Evolutionary conservation across 768 basidiomycete species (phyloP), one percentile per base, ranked within the genome.

Genomic region (Tephrocybe sp.): DNA sequence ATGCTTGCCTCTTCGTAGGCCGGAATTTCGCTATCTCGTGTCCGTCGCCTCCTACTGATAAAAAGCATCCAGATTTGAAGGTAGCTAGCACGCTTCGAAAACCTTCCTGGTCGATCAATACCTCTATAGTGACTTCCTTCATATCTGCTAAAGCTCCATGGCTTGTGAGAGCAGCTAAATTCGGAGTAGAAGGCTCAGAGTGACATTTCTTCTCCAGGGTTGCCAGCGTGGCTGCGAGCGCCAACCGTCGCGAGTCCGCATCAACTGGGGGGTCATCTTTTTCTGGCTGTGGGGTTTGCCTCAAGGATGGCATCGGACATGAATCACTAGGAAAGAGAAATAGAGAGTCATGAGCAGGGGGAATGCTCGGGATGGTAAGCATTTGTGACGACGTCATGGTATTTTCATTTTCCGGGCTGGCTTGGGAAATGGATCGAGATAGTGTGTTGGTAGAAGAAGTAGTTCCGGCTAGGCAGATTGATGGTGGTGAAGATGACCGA

Each of bases 71-170:
- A 42, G 85, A 78, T 54, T 71, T 74, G 69, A 92, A 85, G 7
- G 69, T 64, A 17, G 87, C 82, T 21, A 73, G 72, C 5, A 85
- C 73, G 15, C 78, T 74, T 21, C 90, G 80, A 59, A 90, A 90
- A 3, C 88, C 86, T 69, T 93, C 92, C 64, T 93, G 92, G 62
- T 93, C 92, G 21, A 93, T 84, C 65, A 83, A 78, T 28, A 93
- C 68, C 50, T 87, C 81, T 25, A 92, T 65, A 34, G 67, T 68
- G 24, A 74, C 38, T 48, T 4, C 34, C 30, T 48, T 45, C 26
- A 30, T 34, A 28, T 41, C 32, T 33, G 28, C 1, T 12, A 28
- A 21, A 8, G 28, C 20, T 20, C 21, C 20, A 17, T 34, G 17
- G 23, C 20, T 14, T 11, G 23, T 26, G 18, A 14, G 50, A 39